Conservation (phyloP, 306 rosid species). For the Rosa rugosa region DNA sequence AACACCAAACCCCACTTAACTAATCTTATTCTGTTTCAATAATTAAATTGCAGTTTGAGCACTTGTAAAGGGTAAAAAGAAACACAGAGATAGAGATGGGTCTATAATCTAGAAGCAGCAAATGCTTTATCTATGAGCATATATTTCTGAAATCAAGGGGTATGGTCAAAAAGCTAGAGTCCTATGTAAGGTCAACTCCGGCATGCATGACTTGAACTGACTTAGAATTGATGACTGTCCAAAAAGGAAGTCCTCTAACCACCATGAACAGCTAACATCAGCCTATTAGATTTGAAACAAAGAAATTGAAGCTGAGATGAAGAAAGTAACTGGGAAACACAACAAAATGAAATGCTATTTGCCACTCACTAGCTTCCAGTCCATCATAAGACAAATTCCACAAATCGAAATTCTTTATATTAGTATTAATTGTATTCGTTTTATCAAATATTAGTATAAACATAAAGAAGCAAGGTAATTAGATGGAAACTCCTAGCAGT, state of each 20-base stretch:
- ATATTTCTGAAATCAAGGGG: neutral
- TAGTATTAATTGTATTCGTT: too few relatives aligned
- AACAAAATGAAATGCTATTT: neutral
- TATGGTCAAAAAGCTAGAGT: neutral
- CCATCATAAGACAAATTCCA: neutral
- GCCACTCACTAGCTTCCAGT: neutral
- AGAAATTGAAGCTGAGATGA: neutral
- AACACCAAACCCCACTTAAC: neutral
- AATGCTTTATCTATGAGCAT: too few relatives aligned
- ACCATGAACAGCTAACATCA: neutral
- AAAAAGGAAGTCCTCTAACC: neutral
- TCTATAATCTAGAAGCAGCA: too few relatives aligned
- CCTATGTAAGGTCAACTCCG: neutral
- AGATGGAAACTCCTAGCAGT: neutral
- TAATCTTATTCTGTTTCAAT: neutral
- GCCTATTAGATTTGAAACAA: neutral
- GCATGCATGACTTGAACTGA: neutral
- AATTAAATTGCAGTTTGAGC: neutral
- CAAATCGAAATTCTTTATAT: too few relatives aligned
- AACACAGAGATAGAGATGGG: neutral
- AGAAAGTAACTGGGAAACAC: neutral
- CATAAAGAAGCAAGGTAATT: neutral
- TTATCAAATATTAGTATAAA: too few relatives aligned
- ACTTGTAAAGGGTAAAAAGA: neutral
- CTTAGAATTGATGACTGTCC: neutral